Conservation (phyloP, 1,284 basidiomycete genomes). For the Fomitiporia mediterranea region DNA sequence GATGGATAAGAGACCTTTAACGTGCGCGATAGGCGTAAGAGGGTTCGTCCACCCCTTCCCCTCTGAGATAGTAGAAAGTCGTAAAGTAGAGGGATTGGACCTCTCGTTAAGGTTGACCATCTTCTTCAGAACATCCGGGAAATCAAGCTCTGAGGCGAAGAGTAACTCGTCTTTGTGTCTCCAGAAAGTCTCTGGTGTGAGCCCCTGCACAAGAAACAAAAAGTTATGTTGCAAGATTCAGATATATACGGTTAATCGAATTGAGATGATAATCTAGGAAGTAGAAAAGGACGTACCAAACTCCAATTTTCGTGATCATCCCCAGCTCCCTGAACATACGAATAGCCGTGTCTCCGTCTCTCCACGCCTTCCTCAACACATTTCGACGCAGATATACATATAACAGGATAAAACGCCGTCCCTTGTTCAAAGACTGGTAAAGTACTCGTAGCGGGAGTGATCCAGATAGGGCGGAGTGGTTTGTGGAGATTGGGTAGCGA, state of each 20-base stretch:
- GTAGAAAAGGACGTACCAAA: slow-evolving; percentile 45
- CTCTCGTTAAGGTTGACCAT: slow-evolving; percentile 37
- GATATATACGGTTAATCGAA: not conserved
- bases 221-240: not conserved
- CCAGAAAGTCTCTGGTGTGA: slow-evolving; percentile 78
- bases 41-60: slow-evolving; percentile 10
- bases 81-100: too few species aligned
- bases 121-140: slow-evolving; percentile 44
- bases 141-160: slow-evolving; percentile 36
- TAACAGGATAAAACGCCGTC: slow-evolving; percentile 51
- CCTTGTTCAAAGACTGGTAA: slow-evolving; percentile 34
- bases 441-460: slow-evolving; percentile 49
- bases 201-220: slow-evolving; percentile 47
- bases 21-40: slow-evolving; percentile 31
- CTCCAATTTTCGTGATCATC: slow-evolving; percentile 90
- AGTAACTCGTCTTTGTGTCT: slow-evolving; percentile 48
- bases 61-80: not conserved
- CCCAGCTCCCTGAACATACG: slow-evolving; percentile 85
- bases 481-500: slow-evolving; percentile 40
- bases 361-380: slow-evolving; percentile 53
- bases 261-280: too few species aligned
- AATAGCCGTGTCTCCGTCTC: slow-evolving; percentile 56
- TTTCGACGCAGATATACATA: slow-evolving; percentile 78
- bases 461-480: slow-evolving; percentile 66
- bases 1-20: slow-evolving; percentile 38